Percentiles rank a stretch among this genome's conserved stretches.
These are phyloP conservation scores for Raffaelea arxii DNA, from an alignment of 2,329 filamentous ascomycete species.

Conservation along the genomic window DNA sequence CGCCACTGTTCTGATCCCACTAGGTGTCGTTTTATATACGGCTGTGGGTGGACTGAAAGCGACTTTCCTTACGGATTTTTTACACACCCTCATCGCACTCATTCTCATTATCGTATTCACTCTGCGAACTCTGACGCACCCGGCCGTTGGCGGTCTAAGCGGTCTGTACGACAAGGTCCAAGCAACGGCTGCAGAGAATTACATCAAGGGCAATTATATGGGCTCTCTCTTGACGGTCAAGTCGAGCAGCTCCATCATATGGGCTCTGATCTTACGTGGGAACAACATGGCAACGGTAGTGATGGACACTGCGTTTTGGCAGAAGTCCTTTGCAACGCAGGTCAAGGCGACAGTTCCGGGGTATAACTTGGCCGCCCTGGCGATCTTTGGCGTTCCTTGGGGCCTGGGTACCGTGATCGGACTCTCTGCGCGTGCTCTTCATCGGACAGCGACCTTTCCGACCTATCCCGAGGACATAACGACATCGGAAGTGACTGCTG, in stretches of 20 bases:
- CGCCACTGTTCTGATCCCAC: constrained; percentile 28
- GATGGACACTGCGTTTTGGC: constrained; percentile 44
- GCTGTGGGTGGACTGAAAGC: constrained; percentile 27
- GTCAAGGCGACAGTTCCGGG: constrained; percentile 28
- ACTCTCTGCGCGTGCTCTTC: constrained; percentile 22
- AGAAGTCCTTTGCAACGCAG: constrained; percentile 35
- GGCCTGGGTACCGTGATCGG: constrained; percentile 25
- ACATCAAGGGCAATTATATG: constrained; percentile 21
- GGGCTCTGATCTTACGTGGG: constrained; percentile 35
- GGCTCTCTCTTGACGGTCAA: constrained; percentile 28
- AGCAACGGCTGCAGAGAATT: constrained; percentile 20
- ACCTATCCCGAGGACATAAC: constrained; percentile 21
- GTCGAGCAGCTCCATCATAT: constrained; percentile 24
- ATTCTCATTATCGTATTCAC: constrained; percentile 27
- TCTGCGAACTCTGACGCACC: constrained; percentile 20
- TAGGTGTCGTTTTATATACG: constrained; percentile 28
- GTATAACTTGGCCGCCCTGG: constrained; percentile 20
- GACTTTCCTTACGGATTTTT: constrained; percentile 31
- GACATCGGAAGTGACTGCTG: constrained; percentile 18
- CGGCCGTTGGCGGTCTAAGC: constrained; percentile 22
- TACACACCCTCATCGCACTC: constrained; percentile 29
- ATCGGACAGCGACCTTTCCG: constrained; percentile 16
- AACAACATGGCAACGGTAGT: constrained; percentile 38
- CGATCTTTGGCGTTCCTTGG: constrained; percentile 27
- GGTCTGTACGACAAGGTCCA: constrained; percentile 27